These are phyloP conservation scores for Calonectria pseudoreteaudii DNA, from an alignment of 2,329 filamentous ascomycete genomes.

Conservation along the genomic window DNA sequence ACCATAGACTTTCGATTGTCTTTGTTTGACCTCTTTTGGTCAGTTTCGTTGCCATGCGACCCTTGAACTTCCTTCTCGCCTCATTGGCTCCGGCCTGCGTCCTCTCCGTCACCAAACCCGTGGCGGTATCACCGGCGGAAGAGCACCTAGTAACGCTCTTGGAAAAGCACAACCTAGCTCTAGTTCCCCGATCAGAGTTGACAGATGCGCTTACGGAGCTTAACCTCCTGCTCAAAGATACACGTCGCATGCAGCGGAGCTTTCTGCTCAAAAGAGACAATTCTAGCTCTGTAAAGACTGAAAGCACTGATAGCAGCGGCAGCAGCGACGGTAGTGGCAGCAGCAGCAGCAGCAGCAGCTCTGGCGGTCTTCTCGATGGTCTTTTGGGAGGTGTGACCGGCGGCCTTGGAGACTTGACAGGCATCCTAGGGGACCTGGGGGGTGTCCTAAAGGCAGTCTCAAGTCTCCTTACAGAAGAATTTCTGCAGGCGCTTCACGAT, in stretches of 20 bases:
- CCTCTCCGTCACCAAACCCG: constrained; percentile 41
- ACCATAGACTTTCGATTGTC: neutral
- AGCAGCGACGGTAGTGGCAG: neutral
- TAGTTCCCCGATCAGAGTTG: constrained; percentile 59
- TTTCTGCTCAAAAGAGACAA: neutral
- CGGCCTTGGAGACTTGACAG: constrained; percentile 36
- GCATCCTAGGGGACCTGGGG: constrained; percentile 37
- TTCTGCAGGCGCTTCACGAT: constrained; percentile 55
- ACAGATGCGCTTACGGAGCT: constrained; percentile 58
- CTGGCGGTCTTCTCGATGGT: neutral
- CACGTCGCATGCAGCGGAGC: neutral
- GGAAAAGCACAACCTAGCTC: constrained; percentile 56
- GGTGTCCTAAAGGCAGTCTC: constrained; percentile 44
- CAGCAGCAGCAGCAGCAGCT: neutral
- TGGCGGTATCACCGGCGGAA: constrained; percentile 45
- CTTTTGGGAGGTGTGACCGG: constrained; percentile 11
- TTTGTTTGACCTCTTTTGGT: neutral
- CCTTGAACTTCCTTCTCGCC: constrained; percentile 50
- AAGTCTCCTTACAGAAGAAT: constrained; percentile 51
- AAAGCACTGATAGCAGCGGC: neutral
- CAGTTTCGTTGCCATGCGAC: constrained; percentile 43
- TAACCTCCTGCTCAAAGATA: constrained; percentile 48
- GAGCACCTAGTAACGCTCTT: constrained; percentile 55
- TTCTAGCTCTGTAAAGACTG: neutral
- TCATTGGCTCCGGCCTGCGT: constrained; percentile 50